Evolutionary conservation across 805 yeast genomes (phyloP).

Genomic region (Starmerella kuoi): DNA sequence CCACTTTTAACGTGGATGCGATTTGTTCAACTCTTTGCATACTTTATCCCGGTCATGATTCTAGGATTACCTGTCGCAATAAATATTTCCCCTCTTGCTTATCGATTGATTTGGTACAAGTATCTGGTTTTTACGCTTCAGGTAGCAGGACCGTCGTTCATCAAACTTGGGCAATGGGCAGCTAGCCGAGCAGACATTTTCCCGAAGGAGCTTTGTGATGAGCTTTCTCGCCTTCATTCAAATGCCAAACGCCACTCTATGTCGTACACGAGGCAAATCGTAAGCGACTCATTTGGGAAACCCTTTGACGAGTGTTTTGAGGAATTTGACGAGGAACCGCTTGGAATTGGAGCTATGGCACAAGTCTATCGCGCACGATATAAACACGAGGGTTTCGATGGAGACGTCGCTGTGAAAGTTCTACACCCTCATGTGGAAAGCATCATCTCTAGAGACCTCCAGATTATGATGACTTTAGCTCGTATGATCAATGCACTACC

Average conservation of each 20-base stretch:
- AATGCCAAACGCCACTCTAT: conserved; percentile 66
- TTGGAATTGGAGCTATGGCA: conserved; percentile 98
- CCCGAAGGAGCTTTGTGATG: conserved; percentile 63
- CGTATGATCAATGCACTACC: conserved; percentile 57
- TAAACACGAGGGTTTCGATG: conserved; percentile 25
- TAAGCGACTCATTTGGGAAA: conserved; percentile 48
- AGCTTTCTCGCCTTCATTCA: conserved; percentile 67
- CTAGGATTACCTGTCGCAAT: conserved; percentile 44
- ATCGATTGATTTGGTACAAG: conserved; percentile 48
- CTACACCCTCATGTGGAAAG: conserved; percentile 76
- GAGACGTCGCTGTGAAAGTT: conserved; percentile 76
- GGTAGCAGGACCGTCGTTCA: conserved; percentile 77
- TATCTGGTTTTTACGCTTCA: conserved; percentile 58
- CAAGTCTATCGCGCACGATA: conserved; percentile 78
- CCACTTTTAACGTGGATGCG: conserved; percentile 59
- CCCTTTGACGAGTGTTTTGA: conserved; percentile 67
- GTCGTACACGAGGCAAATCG: conserved; percentile 42
- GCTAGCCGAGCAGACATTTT: conserved; percentile 93
- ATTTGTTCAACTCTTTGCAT: conserved; percentile 49
- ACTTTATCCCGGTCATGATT: conserved; percentile 60
- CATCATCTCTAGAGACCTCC: conserved; percentile 65
- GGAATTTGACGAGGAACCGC: conserved; percentile 58
- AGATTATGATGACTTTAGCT: conserved; percentile 77
- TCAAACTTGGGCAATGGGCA: conserved; percentile 92
- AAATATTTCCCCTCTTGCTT: conserved; percentile 39